phyloP scores from a whole-genome alignment of 257 asterid species.

The Solanum pinnatisectum region DNA sequence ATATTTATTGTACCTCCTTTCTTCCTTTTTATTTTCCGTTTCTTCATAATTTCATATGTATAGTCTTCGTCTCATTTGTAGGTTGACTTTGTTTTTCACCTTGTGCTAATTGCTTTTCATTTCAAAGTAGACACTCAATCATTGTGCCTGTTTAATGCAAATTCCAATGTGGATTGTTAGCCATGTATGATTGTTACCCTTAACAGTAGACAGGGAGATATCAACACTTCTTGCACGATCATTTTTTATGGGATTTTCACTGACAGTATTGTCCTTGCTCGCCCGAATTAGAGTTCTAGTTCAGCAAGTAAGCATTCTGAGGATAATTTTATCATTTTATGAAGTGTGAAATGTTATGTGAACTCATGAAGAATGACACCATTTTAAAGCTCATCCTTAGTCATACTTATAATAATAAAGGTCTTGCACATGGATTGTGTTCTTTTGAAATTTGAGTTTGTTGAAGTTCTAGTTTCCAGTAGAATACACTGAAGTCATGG shows the following conservation, averaged over 20 bases:
- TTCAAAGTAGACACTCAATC: not conserved
- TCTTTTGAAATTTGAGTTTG: not conserved
- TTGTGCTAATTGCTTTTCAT: not conserved
- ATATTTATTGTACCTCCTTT: not conserved
- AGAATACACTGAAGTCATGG: not conserved
- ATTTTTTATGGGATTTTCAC: conserved; percentile 79
- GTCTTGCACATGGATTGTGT: not conserved
- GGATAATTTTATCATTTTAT: not conserved
- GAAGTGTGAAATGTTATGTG: not conserved
- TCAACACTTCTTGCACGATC: conserved; percentile 82
- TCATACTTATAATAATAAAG: not conserved
- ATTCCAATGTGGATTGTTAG: not conserved
- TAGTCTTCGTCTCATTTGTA: not conserved
- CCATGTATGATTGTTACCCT: conserved; percentile 10
- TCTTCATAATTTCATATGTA: not conserved
- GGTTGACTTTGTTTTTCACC: not conserved
- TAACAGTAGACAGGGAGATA: conserved; percentile 57
- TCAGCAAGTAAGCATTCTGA: conserved; percentile 61
- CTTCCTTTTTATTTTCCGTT: not conserved
- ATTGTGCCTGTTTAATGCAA: not conserved
- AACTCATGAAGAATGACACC: not conserved
- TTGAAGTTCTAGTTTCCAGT: not conserved
- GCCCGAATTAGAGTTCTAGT: conserved; percentile 78
- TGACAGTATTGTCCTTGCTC: conserved; percentile 66
- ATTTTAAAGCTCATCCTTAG: not conserved